Evolutionary conservation across 1,284 basidiomycete genomes (phyloP).

Genomic region (Tilletia indica): DNA sequence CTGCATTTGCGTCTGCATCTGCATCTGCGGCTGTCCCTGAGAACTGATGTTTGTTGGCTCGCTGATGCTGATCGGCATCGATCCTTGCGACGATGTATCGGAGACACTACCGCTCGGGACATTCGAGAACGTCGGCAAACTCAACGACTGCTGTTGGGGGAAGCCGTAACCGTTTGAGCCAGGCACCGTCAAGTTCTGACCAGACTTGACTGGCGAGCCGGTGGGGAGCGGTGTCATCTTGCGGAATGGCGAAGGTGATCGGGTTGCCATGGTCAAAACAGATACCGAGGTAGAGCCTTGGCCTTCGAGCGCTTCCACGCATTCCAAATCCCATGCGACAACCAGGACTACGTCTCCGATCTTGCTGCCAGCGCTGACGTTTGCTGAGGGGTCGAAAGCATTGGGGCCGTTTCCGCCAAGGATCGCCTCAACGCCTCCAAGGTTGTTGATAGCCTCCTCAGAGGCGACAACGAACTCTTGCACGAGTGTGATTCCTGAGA

Average conservation of each 20-base stretch:
- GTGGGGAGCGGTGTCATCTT: neutral
- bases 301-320: conserved; percentile 42
- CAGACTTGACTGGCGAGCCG: conserved; percentile 1
- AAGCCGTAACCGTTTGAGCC: neutral
- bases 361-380: conserved; percentile 49
- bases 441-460: conserved; percentile 46
- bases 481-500: conserved; percentile 54
- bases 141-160: conserved; percentile 10
- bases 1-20: no score
- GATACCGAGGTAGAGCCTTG: conserved; percentile 49
- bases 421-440: conserved; percentile 57
- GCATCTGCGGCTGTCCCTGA: conserved; percentile 16
- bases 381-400: neutral
- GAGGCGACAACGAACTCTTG: conserved; percentile 56
- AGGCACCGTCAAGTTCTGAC: conserved; percentile 6
- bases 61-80: conserved; percentile 1
- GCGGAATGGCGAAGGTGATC: conserved; percentile 30
- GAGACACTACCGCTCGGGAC: neutral
- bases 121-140: neutral
- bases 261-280: conserved; percentile 31
- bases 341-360: conserved; percentile 57
- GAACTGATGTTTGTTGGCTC: conserved; percentile 15
- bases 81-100: neutral
- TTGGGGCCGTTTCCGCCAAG: conserved; percentile 26
- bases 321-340: conserved; percentile 56